Conservation (phyloP, 306 rosid species). For the Lotus japonicus region DNA sequence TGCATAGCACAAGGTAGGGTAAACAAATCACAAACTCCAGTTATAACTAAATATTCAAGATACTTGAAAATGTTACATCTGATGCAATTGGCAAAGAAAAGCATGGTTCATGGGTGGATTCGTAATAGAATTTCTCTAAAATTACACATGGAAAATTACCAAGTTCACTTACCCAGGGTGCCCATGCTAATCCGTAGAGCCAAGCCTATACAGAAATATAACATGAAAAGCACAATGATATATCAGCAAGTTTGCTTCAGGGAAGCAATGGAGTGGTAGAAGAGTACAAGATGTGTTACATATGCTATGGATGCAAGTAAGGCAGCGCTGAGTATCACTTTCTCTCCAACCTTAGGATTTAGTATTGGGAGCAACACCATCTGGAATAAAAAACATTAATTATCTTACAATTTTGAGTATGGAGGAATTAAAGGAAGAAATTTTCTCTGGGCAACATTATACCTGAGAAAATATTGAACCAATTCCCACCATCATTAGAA, state of each 20-base stretch:
- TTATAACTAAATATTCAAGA: too few relatives aligned
- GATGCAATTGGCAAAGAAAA: too few relatives aligned
- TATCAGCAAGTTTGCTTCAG: background rate
- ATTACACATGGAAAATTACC: background rate
- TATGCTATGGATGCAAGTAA: conserved; percentile 75
- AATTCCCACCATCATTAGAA: conserved; percentile 58
- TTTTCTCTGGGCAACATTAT: background rate
- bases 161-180: conserved; percentile 61
- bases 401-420: background rate
- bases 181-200: conserved; percentile 88
- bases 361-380: conserved; percentile 65
- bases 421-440: background rate
- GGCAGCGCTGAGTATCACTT: conserved; percentile 55
- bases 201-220: conserved; percentile 44
- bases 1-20: too few relatives aligned
- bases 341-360: conserved; percentile 83
- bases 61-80: too few relatives aligned
- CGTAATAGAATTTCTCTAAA: background rate
- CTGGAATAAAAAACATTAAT: conserved; percentile 27
- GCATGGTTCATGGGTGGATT: too few relatives aligned
- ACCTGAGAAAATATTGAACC: conserved; percentile 88
- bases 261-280: background rate
- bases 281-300: conserved; percentile 37
- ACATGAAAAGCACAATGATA: background rate
- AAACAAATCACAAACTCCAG: too few relatives aligned